These are phyloP conservation scores for Tympanopsis confertula DNA, from an alignment of 2,329 filamentous ascomycete genomes.

Conservation along the genomic window DNA sequence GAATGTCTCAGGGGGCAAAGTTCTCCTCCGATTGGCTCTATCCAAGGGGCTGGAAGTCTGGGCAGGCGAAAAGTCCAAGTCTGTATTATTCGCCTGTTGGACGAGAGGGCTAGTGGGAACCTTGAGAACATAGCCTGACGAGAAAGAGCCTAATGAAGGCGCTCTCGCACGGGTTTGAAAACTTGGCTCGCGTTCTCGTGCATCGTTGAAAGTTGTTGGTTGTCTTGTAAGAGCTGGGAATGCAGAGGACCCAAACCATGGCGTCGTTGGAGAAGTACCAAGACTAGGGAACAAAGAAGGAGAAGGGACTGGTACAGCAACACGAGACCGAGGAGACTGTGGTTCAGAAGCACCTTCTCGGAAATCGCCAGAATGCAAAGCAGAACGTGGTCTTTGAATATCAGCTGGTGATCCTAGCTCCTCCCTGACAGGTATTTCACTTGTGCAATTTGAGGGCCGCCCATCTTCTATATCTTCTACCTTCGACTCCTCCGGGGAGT, in stretches of 20 bases:
- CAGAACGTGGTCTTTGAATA: slow-evolving; percentile 9
- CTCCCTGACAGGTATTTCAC: too few relatives aligned
- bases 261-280: slow-evolving; percentile 38
- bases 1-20: neutral
- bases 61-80: slow-evolving; percentile 50
- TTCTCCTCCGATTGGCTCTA: slow-evolving; percentile 8
- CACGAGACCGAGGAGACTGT: slow-evolving; percentile 4
- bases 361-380: slow-evolving; percentile 52
- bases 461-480: too few relatives aligned
- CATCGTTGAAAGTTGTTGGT: slow-evolving; percentile 9
- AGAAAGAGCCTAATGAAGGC: slow-evolving; percentile 59
- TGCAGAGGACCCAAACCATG: slow-evolving; percentile 31
- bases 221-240: slow-evolving; percentile 4
- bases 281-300: slow-evolving; percentile 8
- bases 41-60: slow-evolving; percentile 20
- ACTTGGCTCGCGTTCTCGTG: slow-evolving; percentile 9
- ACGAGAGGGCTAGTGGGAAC: slow-evolving; percentile 86
- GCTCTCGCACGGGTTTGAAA: slow-evolving; percentile 36
- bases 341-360: slow-evolving; percentile 25
- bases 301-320: slow-evolving; percentile 6
- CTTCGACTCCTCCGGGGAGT: too few relatives aligned
- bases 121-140: slow-evolving; percentile 72
- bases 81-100: slow-evolving; percentile 75
- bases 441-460: too few relatives aligned
- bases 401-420: neutral